Evolutionary conservation across 1,284 basidiomycete genomes (phyloP).

Genomic region (Neotropicomus parvogracilis): DNA sequence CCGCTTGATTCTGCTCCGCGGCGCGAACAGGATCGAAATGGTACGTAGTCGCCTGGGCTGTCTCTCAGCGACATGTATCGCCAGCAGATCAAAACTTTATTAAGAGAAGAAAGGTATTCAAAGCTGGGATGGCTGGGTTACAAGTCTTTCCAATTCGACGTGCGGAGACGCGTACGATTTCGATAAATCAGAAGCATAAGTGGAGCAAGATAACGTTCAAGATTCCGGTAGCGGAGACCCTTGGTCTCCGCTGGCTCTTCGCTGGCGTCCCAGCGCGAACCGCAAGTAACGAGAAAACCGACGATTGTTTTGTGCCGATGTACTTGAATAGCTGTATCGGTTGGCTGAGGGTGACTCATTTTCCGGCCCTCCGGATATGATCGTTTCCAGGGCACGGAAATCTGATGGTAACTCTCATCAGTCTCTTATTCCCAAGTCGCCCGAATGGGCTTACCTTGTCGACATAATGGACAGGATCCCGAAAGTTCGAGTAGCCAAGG

Average conservation of each 20-base stretch:
- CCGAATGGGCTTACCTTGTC: conserved; percentile 60
- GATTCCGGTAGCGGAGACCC: conserved; percentile 17
- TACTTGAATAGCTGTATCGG: conserved; percentile 25
- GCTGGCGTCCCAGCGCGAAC: conserved; percentile 51
- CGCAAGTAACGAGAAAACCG: conserved; percentile 69
- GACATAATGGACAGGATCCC: conserved; percentile 85
- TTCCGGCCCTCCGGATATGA: conserved; percentile 38
- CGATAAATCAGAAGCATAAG: not conserved
- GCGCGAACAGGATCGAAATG: too few relatives aligned
- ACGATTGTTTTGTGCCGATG: conserved; percentile 37
- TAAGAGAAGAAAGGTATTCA: not conserved
- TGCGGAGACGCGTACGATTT: not conserved
- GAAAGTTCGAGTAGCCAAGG: conserved; percentile 89
- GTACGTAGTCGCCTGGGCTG: not conserved
- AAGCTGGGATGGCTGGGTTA: too few relatives aligned
- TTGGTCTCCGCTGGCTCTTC: conserved; percentile 27
- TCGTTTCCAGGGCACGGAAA: conserved; percentile 48
- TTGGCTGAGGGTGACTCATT: conserved; percentile 23
- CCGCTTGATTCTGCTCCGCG: too few relatives aligned
- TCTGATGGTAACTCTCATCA: conserved; percentile 33
- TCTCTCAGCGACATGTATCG: not conserved
- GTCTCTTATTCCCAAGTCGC: not conserved
- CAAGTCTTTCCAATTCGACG: not conserved
- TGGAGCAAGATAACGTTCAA: conserved; percentile 3
- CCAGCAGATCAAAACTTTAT: not conserved